These are phyloP conservation scores for Hyaloperonospora brassicae DNA, from an alignment of 352 stramenopile genomes.

Conservation along the genomic window DNA sequence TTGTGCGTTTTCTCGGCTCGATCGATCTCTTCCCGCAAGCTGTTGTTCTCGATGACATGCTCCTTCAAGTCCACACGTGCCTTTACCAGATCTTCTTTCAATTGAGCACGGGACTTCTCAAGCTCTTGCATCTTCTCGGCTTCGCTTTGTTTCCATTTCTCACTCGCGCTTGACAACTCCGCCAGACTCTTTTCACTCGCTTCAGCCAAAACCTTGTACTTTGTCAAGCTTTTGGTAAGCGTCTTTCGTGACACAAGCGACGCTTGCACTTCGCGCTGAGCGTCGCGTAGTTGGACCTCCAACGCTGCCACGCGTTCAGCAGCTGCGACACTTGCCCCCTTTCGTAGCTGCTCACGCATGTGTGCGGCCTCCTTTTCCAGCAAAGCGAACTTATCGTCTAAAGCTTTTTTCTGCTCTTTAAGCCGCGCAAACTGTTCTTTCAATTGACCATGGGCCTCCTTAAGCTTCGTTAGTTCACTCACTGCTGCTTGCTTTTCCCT, in stretches of 20 bases:
- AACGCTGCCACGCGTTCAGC: conserved; percentile 52
- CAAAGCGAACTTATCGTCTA: conserved; percentile 35
- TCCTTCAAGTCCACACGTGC: conserved; percentile 46
- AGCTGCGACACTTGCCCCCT: conserved; percentile 49
- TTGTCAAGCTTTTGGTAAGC: conserved; percentile 46
- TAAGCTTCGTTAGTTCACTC: conserved; percentile 32
- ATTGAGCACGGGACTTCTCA: conserved; percentile 29
- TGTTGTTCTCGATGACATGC: conserved; percentile 50
- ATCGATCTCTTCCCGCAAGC: conserved; percentile 62
- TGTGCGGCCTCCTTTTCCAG: conserved; percentile 55
- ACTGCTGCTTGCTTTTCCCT: conserved; percentile 53
- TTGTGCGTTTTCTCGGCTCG: conserved; percentile 32
- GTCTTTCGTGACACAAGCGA: conserved; percentile 53
- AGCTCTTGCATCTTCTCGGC: conserved; percentile 41
- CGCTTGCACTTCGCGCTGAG: conserved; percentile 50
- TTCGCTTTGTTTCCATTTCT: conserved; percentile 52
- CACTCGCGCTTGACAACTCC: conserved; percentile 52
- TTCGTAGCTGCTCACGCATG: conserved; percentile 50
- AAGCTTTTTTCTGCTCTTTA: conserved; percentile 42
- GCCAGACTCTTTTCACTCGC: conserved; percentile 61
- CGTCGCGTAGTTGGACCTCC: conserved; percentile 52
- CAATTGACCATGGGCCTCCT: conserved; percentile 25
- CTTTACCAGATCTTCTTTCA: conserved; percentile 42
- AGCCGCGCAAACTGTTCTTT: conserved; percentile 44
- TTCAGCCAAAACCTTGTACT: conserved; percentile 74